Evolutionary conservation across 148 eudicot species (phyloP), one percentile per base, ranked within the genome.

Genomic region (Diospyros lotus): DNA sequence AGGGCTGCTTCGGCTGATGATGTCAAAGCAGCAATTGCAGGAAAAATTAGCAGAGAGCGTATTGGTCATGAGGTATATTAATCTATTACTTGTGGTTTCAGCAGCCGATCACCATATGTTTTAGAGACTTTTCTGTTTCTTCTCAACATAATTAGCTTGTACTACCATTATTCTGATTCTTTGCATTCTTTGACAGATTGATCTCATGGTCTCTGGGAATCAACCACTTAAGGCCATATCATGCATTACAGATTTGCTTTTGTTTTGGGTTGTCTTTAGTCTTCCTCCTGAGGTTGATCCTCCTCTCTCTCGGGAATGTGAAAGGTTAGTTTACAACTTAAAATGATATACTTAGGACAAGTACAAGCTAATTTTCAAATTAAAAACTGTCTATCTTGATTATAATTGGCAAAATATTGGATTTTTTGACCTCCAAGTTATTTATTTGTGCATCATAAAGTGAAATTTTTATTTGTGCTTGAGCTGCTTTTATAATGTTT

Each of bases 41-140:
- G 83, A 43, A 95, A 95, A 87, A 93, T 95, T 76, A 95, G 97
- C 80, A 88, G 99, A 84, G 99, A 95, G 75, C 94, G 98, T 44
- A 86, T 95, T 58, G 99, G 99, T 69, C 96, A 88, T 83, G 99
- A 95, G 84, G 97, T 94, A 82, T 64, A 88, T 80, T 72, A 50
- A 15, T 66, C 72, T n/a, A 12, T 28, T 28, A 43, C 77, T 15
- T 12, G 5, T 69, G 38, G 7, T 40, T 9, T 62, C 9, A 59
- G 28, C 28, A 9, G 17, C 51, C 6, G 38, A 50, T 73, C 55
- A 46, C 15, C 51, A 3, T 69, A 28, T 60, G 39, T 40, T 55
- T 4, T 7, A n/a, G 13, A 15, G 17, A 12, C 4, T 18, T 17
- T 39, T 39, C 51, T 4, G 10, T 40, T 0, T 64, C 10, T 42